A percentile compares a stretch with the other conserved stretches of the same genome.
phyloP scores from a whole-genome alignment of 805 yeast species.

The Dipodascopsis tothii region DNA sequence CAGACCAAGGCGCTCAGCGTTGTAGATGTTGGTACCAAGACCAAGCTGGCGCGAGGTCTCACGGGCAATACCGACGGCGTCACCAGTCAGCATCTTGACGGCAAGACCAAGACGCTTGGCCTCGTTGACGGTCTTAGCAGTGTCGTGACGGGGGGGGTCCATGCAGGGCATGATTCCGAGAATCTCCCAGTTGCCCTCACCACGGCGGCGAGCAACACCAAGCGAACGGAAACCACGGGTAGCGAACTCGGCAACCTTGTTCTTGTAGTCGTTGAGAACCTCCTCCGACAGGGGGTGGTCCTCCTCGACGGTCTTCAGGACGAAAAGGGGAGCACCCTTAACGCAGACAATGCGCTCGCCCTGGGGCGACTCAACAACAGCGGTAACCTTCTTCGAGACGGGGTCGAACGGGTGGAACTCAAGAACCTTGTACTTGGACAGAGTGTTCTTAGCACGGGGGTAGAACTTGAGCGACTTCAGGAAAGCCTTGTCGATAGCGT shows the following conservation, averaged over 20 bases:
- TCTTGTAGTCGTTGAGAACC: constrained; percentile 86
- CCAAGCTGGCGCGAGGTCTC: constrained; percentile 98
- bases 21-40: constrained; percentile 90
- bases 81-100: constrained; percentile 98
- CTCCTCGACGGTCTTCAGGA: constrained; percentile 91
- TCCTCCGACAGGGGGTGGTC: constrained; percentile 95
- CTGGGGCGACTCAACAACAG: constrained; percentile 90
- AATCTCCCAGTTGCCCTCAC: constrained; percentile 97
- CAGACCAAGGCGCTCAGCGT: constrained; percentile 93
- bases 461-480: constrained; percentile 77
- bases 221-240: constrained; percentile 97
- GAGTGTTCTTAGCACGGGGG: constrained; percentile 89
- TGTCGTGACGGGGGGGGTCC: constrained; percentile 99
- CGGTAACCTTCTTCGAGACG: constrained; percentile 93
- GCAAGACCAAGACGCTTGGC: constrained; percentile 87
- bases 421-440: constrained; percentile 86
- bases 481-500: constrained; percentile 96
- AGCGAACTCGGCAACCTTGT: constrained; percentile 95
- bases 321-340: constrained; percentile 97
- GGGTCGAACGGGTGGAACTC: constrained; percentile 98
- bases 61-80: constrained; percentile 97
- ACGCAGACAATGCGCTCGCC: constrained; percentile 94
- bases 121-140: constrained; percentile 88
- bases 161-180: constrained; percentile 97
- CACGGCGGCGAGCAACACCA: constrained; percentile 98